Conservation (phyloP, 208 protist species). For the Novymonas esmeraldas region DNA sequence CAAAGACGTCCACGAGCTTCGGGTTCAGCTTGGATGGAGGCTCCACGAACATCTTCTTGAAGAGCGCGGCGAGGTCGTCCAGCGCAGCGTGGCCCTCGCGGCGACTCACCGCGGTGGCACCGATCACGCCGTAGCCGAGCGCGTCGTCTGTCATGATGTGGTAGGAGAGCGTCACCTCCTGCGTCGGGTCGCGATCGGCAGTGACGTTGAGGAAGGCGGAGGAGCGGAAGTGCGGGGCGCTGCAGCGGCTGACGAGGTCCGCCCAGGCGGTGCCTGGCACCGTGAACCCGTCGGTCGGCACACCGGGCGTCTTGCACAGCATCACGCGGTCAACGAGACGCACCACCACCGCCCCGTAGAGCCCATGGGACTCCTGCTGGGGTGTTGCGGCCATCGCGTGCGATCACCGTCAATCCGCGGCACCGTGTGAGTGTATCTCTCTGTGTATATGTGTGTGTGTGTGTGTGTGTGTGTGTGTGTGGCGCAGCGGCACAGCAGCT, state of each 20-base stretch:
- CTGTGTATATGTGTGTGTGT: not conserved
- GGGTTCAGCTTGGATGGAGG: constrained; percentile 55
- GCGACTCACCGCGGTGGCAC: constrained; percentile 44
- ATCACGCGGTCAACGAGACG: constrained; percentile 78
- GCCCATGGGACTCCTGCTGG: constrained; percentile 20
- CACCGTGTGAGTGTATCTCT: not conserved
- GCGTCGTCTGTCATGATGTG: constrained; percentile 84
- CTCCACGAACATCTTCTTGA: constrained; percentile 91
- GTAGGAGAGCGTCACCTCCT: constrained; percentile 71
- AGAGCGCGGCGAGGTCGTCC: constrained; percentile 72
- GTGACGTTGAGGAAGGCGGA: constrained; percentile 65
- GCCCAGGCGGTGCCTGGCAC: constrained; percentile 78
- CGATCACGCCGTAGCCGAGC: constrained; percentile 73
- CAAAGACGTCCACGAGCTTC: constrained; percentile 70
- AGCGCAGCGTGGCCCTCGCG: constrained; percentile 68
- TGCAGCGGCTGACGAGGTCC: constrained; percentile 79
- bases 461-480: not conserved
- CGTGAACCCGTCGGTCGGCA: constrained; percentile 57
- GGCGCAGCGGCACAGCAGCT: too few relatives aligned
- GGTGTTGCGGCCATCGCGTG: constrained; percentile 12
- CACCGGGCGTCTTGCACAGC: constrained; percentile 67
- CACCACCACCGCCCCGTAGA: constrained; percentile 82
- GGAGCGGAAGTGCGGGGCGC: constrained; percentile 79
- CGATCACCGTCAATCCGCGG: not conserved
- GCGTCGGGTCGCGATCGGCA: constrained; percentile 28